A percentile compares a stretch with the other conserved stretches of the same genome.
Evolutionary conservation across 345 rosid species (phyloP).

Genomic region (Mercurialis annua): DNA sequence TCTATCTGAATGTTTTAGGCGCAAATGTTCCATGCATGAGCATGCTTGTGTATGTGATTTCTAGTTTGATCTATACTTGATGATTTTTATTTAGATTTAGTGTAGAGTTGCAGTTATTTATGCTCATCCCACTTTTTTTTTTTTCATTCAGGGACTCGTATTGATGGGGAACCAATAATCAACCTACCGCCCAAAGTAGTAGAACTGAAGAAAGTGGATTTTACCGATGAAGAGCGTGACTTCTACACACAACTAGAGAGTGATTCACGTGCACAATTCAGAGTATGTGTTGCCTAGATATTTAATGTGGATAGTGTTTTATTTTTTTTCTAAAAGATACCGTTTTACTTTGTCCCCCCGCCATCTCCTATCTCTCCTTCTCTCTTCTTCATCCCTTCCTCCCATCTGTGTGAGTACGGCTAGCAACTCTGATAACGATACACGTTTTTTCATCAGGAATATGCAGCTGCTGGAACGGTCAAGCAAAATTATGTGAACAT

Average conservation of each 20-base stretch:
- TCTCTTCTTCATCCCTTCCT: background rate
- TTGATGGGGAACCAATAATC: conserved; percentile 89
- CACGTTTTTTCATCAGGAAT: conserved; percentile 53
- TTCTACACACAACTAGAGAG: conserved; percentile 77
- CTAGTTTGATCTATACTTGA: conserved; percentile 4
- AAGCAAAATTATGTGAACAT: conserved; percentile 94
- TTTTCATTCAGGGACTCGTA: conserved; percentile 54
- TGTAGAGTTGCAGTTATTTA: background rate
- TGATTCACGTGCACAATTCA: conserved; percentile 81
- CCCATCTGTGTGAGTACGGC: too few relatives aligned
- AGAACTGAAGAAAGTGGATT: conserved; percentile 78
- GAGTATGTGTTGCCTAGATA: conserved; percentile 43
- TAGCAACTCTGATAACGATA: background rate
- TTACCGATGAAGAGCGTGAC: conserved; percentile 73
- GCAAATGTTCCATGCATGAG: background rate
- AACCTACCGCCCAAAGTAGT: conserved; percentile 72
- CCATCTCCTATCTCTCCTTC: background rate
- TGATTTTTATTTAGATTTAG: too few relatives aligned
- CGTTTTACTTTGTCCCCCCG: background rate
- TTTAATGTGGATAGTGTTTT: background rate
- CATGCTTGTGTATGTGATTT: background rate
- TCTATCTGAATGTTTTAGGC: background rate
- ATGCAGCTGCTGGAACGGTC: conserved; percentile 97
- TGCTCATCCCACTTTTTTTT: conserved; percentile 11
- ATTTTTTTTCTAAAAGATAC: background rate